Evolutionary conservation across 2,329 filamentous ascomycete species (phyloP), one percentile per base, ranked within the genome.

Genomic region (Aspergillus cejpii): DNA sequence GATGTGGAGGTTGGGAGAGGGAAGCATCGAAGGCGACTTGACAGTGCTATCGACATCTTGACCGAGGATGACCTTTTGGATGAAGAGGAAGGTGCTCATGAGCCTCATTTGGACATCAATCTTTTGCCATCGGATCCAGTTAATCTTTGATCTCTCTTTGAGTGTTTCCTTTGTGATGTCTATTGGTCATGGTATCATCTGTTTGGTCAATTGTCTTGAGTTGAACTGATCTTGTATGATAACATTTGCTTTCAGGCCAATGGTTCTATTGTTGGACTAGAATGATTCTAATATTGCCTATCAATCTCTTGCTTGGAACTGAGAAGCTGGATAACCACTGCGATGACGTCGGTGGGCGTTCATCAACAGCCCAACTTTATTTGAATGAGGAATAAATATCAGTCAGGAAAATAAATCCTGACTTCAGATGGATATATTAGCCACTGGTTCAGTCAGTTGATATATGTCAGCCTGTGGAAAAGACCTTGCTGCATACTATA

Each of bases 1-100:
- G 67, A 73, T 51, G 60, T 69, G n/a, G 65, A 68, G 46, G 50
- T 65, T 43, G 65, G 62, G 3, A 59, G 65, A 42, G 69, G 63
- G 29, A 70, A 64, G 50, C 58, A 63, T 37, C 60, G 63, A 26
- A 61, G 55, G 37, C 65, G 57, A 20, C 57, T 70, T 21, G 66
- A 73, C 44, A 71, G 65, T 50, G 68, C 65, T 0, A 63, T 73
- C 55, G 66, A 60, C 0, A 64, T 64, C 39, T 54, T 63, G 15
- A 56, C 58, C 1, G 58, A 61, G 21, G 60, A 63, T 23, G 60
- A 63, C 14, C 51, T 61, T 17, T 28, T 59, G 41, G 58, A 62
- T n/a, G 60, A 60, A 17, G 63, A 65, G 12, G 61, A 61, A 21
- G 58, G 56, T 20, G 58, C 56, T 6, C 41, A 51, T 24, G 45